A percentile compares a stretch with the other conserved stretches of the same genome.
Conservation (phyloP, 805 yeast species). For the Schwanniomyces sp. region DNA sequence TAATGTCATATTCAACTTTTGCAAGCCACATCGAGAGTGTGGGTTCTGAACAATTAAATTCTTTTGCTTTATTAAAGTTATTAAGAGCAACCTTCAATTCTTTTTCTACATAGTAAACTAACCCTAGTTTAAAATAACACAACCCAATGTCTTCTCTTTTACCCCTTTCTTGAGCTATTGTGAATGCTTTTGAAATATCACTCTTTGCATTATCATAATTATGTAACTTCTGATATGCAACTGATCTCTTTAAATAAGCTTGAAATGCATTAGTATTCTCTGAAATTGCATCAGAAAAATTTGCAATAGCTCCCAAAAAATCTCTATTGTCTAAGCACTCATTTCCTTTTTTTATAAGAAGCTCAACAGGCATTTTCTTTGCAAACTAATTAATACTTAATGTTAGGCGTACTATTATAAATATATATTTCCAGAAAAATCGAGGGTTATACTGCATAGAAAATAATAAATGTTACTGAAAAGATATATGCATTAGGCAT, state of each 20-base stretch:
- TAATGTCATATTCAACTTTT: conserved; percentile 34
- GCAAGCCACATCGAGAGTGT: conserved; percentile 49
- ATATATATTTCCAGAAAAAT: neutral
- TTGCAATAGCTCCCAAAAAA: conserved; percentile 43
- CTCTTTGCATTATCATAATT: conserved; percentile 49
- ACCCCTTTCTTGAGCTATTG: conserved; percentile 46
- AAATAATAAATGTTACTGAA: neutral
- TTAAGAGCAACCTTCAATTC: conserved; percentile 39
- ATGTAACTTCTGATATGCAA: conserved; percentile 46
- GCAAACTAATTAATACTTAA: neutral
- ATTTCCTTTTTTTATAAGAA: conserved; percentile 37
- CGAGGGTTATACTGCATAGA: neutral
- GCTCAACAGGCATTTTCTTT: conserved; percentile 36
- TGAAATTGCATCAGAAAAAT: conserved; percentile 38
- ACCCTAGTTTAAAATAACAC: conserved; percentile 50
- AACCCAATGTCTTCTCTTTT: conserved; percentile 46
- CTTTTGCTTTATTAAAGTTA: conserved; percentile 42
- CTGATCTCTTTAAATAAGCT: conserved; percentile 50
- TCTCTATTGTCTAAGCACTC: conserved; percentile 28
- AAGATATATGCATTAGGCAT: neutral
- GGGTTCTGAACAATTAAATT: conserved; percentile 43
- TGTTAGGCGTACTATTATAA: neutral
- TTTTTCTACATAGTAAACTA: conserved; percentile 45
- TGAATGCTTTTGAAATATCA: conserved; percentile 46
- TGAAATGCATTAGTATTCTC: conserved; percentile 46